A percentile compares a stretch with the other conserved stretches of the same genome.
Conservation (phyloP, 2,329 filamentous ascomycete genomes). For the Furcasterigmium furcatum region DNA sequence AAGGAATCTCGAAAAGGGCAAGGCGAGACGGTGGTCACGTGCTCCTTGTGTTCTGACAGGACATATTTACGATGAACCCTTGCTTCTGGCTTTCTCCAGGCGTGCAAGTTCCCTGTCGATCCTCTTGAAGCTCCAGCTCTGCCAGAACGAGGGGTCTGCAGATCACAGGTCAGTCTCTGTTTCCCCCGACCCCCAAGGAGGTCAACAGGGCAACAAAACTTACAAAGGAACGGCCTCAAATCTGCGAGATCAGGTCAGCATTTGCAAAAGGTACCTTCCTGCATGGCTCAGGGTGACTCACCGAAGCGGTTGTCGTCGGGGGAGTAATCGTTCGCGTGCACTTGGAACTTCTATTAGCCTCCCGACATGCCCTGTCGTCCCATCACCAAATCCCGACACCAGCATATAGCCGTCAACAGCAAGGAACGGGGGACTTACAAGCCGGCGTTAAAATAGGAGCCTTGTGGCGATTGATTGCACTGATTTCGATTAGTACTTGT, state of each 20-base stretch:
- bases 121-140: conserved; percentile 32
- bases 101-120: conserved; percentile 32
- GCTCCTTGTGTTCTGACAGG: no score
- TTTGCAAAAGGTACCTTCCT: background rate
- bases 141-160: conserved; percentile 24
- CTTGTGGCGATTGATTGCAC: conserved; percentile 9
- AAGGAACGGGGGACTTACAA: background rate
- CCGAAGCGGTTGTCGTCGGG: conserved; percentile 24
- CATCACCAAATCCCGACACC: no score
- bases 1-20: background rate
- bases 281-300: background rate
- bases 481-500: no score
- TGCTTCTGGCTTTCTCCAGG: conserved; percentile 21
- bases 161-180: conserved; percentile 15
- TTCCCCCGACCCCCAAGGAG: background rate
- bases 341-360: no score
- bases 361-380: background rate
- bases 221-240: conserved; percentile 16
- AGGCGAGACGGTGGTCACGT: conserved; percentile 3
- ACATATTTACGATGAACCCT: no score
- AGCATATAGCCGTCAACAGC: no score
- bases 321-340: conserved; percentile 15
- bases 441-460: conserved; percentile 11
- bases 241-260: conserved; percentile 6
- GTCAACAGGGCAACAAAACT: conserved; percentile 13